Evolutionary conservation across 257 asterid species (phyloP), one percentile per base, ranked within the genome.

Genomic region (Asclepias syriaca): DNA sequence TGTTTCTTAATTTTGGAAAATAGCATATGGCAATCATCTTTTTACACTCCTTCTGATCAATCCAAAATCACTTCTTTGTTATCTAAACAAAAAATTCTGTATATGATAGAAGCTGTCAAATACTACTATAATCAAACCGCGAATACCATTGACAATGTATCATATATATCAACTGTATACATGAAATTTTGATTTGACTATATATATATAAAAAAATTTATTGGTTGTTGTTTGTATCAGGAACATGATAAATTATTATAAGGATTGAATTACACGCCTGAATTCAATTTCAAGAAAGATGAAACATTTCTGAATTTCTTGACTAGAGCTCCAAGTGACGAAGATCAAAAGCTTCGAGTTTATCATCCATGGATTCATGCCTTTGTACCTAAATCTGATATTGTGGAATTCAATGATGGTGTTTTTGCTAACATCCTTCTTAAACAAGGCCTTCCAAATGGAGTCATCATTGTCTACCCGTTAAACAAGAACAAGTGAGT

Each of bases 281-380:
- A 78, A 12, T 79, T 76, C 50, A 66, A 69, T 1, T 90, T 86
- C 86, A 72, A 75, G 77, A 86, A 78, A 74, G 96, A 86, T 53
- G 86, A 56, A 0, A 16, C 77, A 21, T 21, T 0, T 73, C 0
- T 56, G 68, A 92, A 85, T 55, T 90, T 90, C 67, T 86, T 90
- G 0, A 81, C 60, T 53, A 82, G 95, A 79, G 95, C 87, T 2
- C 72, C 83, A 71, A 76, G 56, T 21, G 84, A 29, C 0, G 34
- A 29, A 29, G 34, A 29, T 29, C 34, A 1, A 2, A 29, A 29
- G 34, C 34, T 29, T 29, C 1, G 1, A 0, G 34, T 29, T 72
- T 81, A 93, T 57, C 97, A 92, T 80, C 96, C 97, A 53, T 92
- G 96, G 98, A 85, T 92, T 1, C 87, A 90, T 73, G 85, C 90